Evolutionary conservation across 1,284 basidiomycete species (phyloP), one percentile per base, ranked within the genome.

Genomic region (Puccinia sorghi): DNA sequence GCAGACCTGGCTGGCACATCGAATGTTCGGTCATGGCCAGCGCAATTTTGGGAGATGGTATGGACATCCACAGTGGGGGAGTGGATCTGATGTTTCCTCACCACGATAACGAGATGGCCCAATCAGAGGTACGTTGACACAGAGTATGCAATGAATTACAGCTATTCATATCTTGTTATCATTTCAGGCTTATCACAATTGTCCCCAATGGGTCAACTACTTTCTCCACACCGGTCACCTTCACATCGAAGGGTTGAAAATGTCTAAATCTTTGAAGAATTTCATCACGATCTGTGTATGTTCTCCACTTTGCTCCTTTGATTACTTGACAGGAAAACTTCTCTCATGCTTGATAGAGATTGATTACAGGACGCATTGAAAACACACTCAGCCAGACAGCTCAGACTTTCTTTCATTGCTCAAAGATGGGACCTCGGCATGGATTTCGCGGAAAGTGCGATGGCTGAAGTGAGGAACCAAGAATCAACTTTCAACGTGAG

Each of bases 11-110:
- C 12, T 99, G 97, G 97, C 97, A 99, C 85, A 99, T 99, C 80
- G 97, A 99, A 85, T 99, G 97, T 86, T 96, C 93, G 12, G 97
- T 98, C 63, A 99, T 99, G 97, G 96, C 95, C 17, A 93, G 90
- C 79, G 94, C 91, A 52, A 88, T 99, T 69, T 88, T 99, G 64
- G 97, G 97, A 9, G 89, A 92, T 79, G 91, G 90, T 79, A 94
- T 99, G 90, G 97, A 99, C 85, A 95, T 99, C 81, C 97, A 99
- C 84, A 97, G 94, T 7, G 97, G 97, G 66, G 97, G 97, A 15
- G 90, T 94, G 69, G 97, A 99, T 85, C 88, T 99, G 80, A 93
- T 94, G 70, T 99, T 99, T 87, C 97, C 97, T 4, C 97, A 99
- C 86, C 97, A 99, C 84, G 97, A 99, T 85, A 99, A 99, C 84